Evolutionary conservation across 176 grass and related monocot species (phyloP), one percentile per base, ranked within the genome.

Genomic region (Guadua angustifolia): DNA sequence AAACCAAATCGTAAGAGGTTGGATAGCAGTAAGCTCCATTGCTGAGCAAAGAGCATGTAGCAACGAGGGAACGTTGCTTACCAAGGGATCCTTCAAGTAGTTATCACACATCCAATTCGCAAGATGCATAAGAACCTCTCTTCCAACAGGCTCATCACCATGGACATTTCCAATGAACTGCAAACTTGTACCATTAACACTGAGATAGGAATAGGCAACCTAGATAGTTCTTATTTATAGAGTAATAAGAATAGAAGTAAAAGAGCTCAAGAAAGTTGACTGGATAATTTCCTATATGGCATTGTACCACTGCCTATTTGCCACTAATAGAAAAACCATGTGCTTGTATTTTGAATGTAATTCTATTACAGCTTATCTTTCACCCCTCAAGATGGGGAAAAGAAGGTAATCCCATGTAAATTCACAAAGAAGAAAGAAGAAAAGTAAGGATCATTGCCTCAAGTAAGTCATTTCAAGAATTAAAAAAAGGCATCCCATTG

Each of bases 51-150:
- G 36, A 72, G 26, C 36, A 59, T 13, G 4, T 79, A 60, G 49
- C 7, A 51, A 52, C 40, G 11, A 64, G 74, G 9, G 53, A 33
- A 35, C 53, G 35, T 32, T 91, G 66, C 72, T 55, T 94, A 95
- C 95, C 90, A 93, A 76, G 9, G 92, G 73, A 84, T 98, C 89
- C 71, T 91, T 91, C 79, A 79, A 59, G 82, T 98, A 98, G 75
- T 93, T 95, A 86, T 95, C 86, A 85, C 95, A 98, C 38, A 98
- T 49, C 90, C 92, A 98, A 88, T 95, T 93, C 19, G 89, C 95
- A 86, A 98, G 90, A 87, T 65, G 87, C 68, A 97, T 84, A 83
- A 97, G 91, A 72, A 97, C 82, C 84, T 97, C 95, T 75, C 95
- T 92, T 58, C 95, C n/a, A n/a, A n/a, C n/a, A n/a, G n/a, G n/a